Evolutionary conservation across 768 basidiomycete genomes (phyloP).

Genomic region (Daedaleopsis nitida): DNA sequence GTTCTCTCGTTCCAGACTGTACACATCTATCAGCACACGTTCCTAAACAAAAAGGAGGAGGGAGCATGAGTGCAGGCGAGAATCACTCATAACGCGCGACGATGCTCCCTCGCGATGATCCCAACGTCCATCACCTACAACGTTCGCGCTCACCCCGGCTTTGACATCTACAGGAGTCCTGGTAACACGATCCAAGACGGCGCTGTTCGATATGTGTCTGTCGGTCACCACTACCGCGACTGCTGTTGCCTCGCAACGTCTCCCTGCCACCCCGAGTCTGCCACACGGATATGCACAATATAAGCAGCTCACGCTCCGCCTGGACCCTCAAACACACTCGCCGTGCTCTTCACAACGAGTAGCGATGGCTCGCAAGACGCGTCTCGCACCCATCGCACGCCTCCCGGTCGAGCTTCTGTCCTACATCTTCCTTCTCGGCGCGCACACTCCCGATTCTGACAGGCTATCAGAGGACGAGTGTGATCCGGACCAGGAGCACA

Average conservation of each 20-base stretch:
- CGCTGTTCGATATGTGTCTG: slow-evolving; percentile 11
- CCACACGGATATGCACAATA: not conserved
- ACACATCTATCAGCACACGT: slow-evolving; percentile 4
- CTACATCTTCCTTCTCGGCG: slow-evolving; percentile 54
- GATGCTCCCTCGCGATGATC: slow-evolving; percentile 11
- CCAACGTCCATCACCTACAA: slow-evolving; percentile 1
- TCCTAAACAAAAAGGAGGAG: slow-evolving; percentile 12
- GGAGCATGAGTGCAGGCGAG: not conserved
- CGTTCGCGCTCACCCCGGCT: not conserved
- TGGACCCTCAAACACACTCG: not conserved
- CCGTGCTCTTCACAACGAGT: not conserved
- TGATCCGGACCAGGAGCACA: not conserved
- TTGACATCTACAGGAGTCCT: not conserved
- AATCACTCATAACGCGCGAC: slow-evolving; percentile 15
- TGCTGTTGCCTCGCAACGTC: slow-evolving; percentile 17
- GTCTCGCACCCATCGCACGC: slow-evolving; percentile 21
- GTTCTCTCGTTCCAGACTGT: slow-evolving; percentile 3
- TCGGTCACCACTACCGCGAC: slow-evolving; percentile 16
- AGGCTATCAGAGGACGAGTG: slow-evolving; percentile 12
- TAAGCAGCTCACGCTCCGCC: slow-evolving; percentile 14
- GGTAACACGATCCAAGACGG: not conserved
- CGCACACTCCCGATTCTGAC: slow-evolving; percentile 34
- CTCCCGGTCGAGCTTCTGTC: slow-evolving; percentile 62
- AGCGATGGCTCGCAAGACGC: not conserved
- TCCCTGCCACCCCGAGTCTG: slow-evolving; percentile 2